Conservation (phyloP, 441 rosid species). For the Syzygium syzygioides region DNA sequence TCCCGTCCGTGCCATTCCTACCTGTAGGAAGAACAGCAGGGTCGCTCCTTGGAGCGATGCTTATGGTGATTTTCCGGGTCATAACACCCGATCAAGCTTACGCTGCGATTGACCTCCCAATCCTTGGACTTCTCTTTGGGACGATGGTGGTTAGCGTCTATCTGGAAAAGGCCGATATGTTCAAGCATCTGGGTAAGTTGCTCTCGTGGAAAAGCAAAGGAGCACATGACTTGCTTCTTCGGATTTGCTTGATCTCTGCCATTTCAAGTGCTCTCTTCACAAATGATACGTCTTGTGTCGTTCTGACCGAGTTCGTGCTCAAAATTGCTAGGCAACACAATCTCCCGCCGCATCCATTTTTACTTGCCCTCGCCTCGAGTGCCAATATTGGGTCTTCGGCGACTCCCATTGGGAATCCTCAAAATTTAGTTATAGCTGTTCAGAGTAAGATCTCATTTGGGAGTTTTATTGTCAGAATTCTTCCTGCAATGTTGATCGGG, state of each 20-base stretch:
- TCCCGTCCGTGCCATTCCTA: slow-evolving; percentile 66
- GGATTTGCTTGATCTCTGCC: too few species aligned
- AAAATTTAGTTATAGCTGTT: slow-evolving; percentile 74
- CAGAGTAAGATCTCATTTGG: slow-evolving; percentile 53
- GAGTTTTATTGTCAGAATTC: slow-evolving; percentile 40
- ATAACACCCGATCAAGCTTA: slow-evolving; percentile 71
- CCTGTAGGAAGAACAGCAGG: slow-evolving; percentile 93
- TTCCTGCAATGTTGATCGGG: slow-evolving; percentile 68
- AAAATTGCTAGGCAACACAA: slow-evolving; percentile 66
- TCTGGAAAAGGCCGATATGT: too few species aligned
- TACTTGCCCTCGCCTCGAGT: slow-evolving; percentile 72
- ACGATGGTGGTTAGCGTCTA: too few species aligned
- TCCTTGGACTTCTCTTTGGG: slow-evolving; percentile 57
- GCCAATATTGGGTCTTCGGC: slow-evolving; percentile 76
- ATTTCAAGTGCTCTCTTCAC: too few species aligned
- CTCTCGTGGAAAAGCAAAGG: too few species aligned
- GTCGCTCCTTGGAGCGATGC: slow-evolving; percentile 72
- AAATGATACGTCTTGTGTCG: too few species aligned
- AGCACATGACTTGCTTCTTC: too few species aligned
- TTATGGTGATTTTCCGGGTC: slow-evolving; percentile 78
- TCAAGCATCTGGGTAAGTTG: too few species aligned
- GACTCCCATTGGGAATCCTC: slow-evolving; percentile 86
- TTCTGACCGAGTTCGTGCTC: slow-evolving; percentile 36
- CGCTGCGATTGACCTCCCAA: slow-evolving; percentile 73
- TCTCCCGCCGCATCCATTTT: slow-evolving; percentile 58